Evolutionary conservation across 2,329 filamentous ascomycete genomes (phyloP), one percentile per base, ranked within the genome.

Genomic region (Curvularia verruculosa): DNA sequence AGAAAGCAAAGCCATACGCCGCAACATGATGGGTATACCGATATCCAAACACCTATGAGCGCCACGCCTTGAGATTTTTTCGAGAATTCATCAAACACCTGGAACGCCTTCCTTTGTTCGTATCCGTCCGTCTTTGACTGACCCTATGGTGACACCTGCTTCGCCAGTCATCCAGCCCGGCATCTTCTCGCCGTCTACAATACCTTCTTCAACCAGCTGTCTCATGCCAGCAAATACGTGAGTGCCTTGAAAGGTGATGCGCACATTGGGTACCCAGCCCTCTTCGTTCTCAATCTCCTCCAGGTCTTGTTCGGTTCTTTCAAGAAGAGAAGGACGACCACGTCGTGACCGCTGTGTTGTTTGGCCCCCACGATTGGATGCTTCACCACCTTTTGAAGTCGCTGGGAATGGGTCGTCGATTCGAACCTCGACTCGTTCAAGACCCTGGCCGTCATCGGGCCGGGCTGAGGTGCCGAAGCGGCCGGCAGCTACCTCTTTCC

Each of bases 141-240:
- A 83, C 0, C 90, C 89, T 36, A 87, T 82, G 51, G 90, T 95
- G 5, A 95, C 87, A 0, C 88, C 89, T 43, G 92, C 89, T 69
- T 96, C 92, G 1, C 92, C 92, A 1, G 91, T 95, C 88, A 96
- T 89, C 91, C 92, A 96, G 0, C 89, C 89, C 0, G 92, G 92
- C 89, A 96, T 93, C 52, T 81, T 85, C 67, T 87, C 84, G 1
- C 91, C 89, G 70, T 96, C 87, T 24, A 96, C 80, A 49, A 90
- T 82, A 0, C 91, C 91, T 15, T 85, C 79, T 74, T 96, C 91
- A 0, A 94, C 89, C 29, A 96, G 81, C 68, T 89, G 86, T 46
- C 91, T 84, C 23, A 96, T 82, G 0, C 92, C 92, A 0, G 88
- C 88, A 77, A 96, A 94, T 2, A 96, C 87, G 71, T 96, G 91